Conservation (phyloP, 441 rosid genomes). For the Macaranga tanarius region DNA sequence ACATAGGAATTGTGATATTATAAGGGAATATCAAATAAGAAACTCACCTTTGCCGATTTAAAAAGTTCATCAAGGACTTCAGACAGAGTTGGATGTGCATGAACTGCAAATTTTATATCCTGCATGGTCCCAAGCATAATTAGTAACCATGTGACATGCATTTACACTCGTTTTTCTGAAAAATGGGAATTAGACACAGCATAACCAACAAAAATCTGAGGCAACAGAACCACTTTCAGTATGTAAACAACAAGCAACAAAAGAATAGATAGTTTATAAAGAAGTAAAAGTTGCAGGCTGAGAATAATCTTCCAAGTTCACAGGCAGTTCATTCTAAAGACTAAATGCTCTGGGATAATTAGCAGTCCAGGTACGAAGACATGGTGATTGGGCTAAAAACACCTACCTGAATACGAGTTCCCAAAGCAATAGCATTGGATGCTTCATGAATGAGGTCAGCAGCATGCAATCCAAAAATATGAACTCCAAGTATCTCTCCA, state of each 20-base stretch:
- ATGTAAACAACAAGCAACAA: background rate
- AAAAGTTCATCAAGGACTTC: constrained; percentile 94
- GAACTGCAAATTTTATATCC: constrained; percentile 91
- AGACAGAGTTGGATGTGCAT: constrained; percentile 94
- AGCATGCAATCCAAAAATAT: constrained; percentile 92
- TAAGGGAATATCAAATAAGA: constrained; percentile 8
- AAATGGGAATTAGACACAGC: background rate
- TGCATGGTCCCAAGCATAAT: constrained; percentile 30
- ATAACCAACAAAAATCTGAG: background rate
- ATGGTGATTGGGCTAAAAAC: constrained; percentile 1
- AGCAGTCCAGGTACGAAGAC: background rate
- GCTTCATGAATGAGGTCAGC: constrained; percentile 99
- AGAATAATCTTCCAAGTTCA: constrained; percentile 1
- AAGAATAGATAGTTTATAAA: background rate
- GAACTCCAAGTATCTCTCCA: constrained; percentile 97
- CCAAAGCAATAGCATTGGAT: constrained; percentile 90
- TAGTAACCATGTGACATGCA: background rate
- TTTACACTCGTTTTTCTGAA: background rate
- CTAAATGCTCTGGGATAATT: background rate
- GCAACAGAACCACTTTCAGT: background rate
- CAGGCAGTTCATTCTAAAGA: background rate
- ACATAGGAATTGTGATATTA: background rate
- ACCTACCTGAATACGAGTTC: constrained; percentile 75
- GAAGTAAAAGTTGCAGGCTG: background rate
- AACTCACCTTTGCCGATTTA: constrained; percentile 88